A percentile compares a stretch with the other conserved stretches of the same genome.
Conservation (phyloP, 2,329 filamentous ascomycete species). For the Colletotrichum caudatum region DNA sequence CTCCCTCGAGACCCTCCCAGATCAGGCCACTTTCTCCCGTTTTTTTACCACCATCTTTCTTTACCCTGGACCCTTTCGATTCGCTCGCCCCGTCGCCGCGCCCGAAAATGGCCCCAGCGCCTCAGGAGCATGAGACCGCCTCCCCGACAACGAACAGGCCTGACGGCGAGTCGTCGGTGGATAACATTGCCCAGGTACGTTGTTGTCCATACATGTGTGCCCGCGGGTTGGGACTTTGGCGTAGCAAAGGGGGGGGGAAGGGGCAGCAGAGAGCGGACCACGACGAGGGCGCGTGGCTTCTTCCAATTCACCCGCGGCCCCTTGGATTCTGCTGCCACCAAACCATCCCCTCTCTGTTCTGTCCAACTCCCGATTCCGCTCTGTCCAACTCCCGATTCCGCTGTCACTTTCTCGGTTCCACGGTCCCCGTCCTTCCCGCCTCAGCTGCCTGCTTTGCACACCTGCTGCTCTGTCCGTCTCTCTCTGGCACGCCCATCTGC, state of each 20-base stretch:
- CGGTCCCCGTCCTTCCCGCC: background rate
- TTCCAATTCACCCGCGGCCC: conserved; percentile 19
- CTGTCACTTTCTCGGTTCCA: background rate
- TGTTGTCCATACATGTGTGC: conserved; percentile 28
- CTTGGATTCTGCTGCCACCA: conserved; percentile 1
- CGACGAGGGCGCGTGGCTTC: conserved; percentile 22
- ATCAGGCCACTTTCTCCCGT: conserved; percentile 38
- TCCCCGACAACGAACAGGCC: conserved; percentile 39
- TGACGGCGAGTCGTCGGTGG: conserved; percentile 37
- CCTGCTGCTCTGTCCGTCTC: conserved; percentile 1
- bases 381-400: conserved; percentile 21
- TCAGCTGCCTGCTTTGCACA: conserved; percentile 1
- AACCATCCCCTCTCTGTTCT: conserved; percentile 1
- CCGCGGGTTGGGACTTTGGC: conserved; percentile 19
- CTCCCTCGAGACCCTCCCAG: conserved; percentile 35
- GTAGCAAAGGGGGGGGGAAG: conserved; percentile 17
- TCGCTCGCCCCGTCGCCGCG: conserved; percentile 31
- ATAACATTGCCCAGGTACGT: conserved; percentile 42
- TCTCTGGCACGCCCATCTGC: conserved; percentile 12
- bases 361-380: conserved; percentile 20
- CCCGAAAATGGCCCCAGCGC: conserved; percentile 40
- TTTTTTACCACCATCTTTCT: conserved; percentile 6
- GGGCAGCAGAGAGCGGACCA: conserved; percentile 13
- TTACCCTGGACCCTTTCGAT: conserved; percentile 21
- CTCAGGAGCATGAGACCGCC: conserved; percentile 38